Evolutionary conservation across 2,329 filamentous ascomycete species (phyloP).

Genomic region (Xylaria digitata): DNA sequence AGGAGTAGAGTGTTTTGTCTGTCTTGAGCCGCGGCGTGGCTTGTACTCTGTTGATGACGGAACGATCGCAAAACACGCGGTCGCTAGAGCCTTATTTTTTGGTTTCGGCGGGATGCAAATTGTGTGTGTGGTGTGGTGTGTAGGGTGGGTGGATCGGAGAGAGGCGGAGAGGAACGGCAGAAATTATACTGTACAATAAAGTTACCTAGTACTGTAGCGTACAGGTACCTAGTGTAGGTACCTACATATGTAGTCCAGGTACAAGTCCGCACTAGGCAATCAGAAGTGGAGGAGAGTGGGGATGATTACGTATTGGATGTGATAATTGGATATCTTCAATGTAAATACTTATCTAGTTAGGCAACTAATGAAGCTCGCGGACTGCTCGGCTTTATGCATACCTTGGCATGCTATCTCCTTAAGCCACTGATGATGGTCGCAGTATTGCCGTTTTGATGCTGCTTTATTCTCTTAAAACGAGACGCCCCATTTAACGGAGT

Average conservation of each 20-base stretch:
- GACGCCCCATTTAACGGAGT: slow-evolving; percentile 9
- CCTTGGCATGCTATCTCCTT: not conserved
- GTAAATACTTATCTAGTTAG: not conserved
- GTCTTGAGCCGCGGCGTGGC: slow-evolving; percentile 25
- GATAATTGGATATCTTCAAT: not conserved
- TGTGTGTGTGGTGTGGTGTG: slow-evolving; percentile 42
- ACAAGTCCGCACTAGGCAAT: not conserved
- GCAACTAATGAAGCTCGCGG: not conserved
- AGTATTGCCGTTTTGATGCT: not conserved
- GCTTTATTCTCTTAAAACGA: slow-evolving; percentile 4
- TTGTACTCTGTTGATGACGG: slow-evolving; percentile 30
- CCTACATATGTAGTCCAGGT: not conserved
- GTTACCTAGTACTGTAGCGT: no score
- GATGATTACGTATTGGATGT: slow-evolving; percentile 3
- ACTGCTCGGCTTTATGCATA: not conserved
- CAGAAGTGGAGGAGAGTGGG: not conserved
- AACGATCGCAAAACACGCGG: slow-evolving; percentile 36
- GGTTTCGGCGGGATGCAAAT: slow-evolving; percentile 47
- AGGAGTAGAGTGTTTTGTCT: slow-evolving; percentile 9
- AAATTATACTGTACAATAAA: slow-evolving; percentile 24
- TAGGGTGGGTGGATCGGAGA: slow-evolving; percentile 33
- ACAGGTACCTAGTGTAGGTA: not conserved
- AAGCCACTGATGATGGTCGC: not conserved
- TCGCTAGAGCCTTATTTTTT: slow-evolving; percentile 44
- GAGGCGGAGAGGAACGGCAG: slow-evolving; percentile 42